Evolutionary conservation across 495 filamentous ascomycete species (phyloP), one percentile per base, ranked within the genome.

Genomic region (Glutinoglossum americanum): DNA sequence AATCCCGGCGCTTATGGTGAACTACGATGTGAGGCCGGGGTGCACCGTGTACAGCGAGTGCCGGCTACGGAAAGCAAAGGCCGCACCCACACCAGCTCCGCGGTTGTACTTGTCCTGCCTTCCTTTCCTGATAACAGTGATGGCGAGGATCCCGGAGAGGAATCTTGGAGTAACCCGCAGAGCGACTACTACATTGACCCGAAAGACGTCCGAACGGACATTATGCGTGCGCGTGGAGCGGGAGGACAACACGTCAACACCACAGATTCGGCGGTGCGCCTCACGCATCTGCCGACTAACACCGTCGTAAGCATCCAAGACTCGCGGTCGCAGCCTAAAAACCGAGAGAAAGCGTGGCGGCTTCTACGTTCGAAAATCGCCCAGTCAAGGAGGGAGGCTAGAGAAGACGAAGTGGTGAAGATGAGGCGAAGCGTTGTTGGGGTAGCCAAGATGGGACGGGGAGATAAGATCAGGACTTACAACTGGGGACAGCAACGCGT

Each of bases 181-280:
- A 90, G 82, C 67, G 86, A 94, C 65, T 94, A 89, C 71, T 90
- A 90, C 67, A 76, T 98, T 58, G 81, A 90, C 68, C 80, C 86
- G 10, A 76, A 80, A 60, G 90, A 97, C 59, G 93, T 98, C 37
- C 76, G 80, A 44, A 75, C 78, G 9, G 93, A 98, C 64, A 84
- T 85, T 62, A 94, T 97, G 89, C 79, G 89, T 30, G 87, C 92
- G 0, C 74, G 84, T 54, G 92, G 92, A 30, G 89, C 92, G 1
- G 92, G 92, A 19, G 92, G 92, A 6, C 92, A 98, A 71, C 93
- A 97, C 67, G 92, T 98, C 65, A 98, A 98, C 69, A 96, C 85
- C 61, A 98, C 92, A 1, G 93, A 97, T 68, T 94, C 88, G 35
- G 92, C 92, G 19, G 85, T 98, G 60, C 82, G 92, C 19, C 73